Percentiles rank a stretch among this genome's conserved stretches.
These are phyloP conservation scores for Basipetospora chlamydospora DNA, from an alignment of 2,329 filamentous ascomycete genomes.

Conservation along the genomic window DNA sequence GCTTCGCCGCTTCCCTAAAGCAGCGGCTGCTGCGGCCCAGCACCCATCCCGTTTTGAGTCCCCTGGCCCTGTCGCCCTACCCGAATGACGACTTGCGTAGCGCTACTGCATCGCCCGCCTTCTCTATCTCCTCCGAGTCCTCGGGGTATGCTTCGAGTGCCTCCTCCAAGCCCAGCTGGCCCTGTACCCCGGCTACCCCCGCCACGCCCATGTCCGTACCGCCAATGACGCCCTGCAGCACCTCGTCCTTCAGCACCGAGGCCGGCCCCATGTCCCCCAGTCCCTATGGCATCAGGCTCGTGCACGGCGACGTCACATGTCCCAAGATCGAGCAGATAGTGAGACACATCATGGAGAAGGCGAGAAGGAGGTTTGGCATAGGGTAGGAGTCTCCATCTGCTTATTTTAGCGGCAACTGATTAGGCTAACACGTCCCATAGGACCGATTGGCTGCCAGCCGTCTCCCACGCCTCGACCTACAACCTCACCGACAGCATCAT, in stretches of 20 bases:
- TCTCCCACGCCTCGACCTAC: constrained; percentile 26
- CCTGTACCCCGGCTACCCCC: constrained; percentile 18
- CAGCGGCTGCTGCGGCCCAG: constrained; percentile 7
- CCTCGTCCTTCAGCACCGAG: constrained; percentile 21
- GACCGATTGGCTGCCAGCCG: constrained; percentile 26
- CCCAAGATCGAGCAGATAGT: constrained; percentile 32
- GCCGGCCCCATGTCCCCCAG: constrained; percentile 19
- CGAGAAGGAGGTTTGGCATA: constrained; percentile 27
- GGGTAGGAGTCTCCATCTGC: constrained; percentile 8
- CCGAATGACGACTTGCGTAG: constrained; percentile 3
- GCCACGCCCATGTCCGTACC: constrained; percentile 24
- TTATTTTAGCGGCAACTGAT: neutral
- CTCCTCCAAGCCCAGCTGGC: constrained; percentile 4
- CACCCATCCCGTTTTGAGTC: constrained; percentile 1
- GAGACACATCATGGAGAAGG: constrained; percentile 33
- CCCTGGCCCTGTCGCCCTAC: neutral
- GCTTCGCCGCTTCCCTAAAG: constrained; percentile 18
- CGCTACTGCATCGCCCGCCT: constrained; percentile 6
- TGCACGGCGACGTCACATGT: constrained; percentile 31
- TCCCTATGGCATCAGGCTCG: constrained; percentile 33
- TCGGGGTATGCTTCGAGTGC: neutral
- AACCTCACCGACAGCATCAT: constrained; percentile 37
- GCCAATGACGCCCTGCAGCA: constrained; percentile 33
- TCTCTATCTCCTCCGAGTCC: neutral
- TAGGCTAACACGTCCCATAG: constrained; percentile 12